Evolutionary conservation across 192 early-diverging fungal species (phyloP), one percentile per base, ranked within the genome.

Genomic region (Backusella tarrabulga): DNA sequence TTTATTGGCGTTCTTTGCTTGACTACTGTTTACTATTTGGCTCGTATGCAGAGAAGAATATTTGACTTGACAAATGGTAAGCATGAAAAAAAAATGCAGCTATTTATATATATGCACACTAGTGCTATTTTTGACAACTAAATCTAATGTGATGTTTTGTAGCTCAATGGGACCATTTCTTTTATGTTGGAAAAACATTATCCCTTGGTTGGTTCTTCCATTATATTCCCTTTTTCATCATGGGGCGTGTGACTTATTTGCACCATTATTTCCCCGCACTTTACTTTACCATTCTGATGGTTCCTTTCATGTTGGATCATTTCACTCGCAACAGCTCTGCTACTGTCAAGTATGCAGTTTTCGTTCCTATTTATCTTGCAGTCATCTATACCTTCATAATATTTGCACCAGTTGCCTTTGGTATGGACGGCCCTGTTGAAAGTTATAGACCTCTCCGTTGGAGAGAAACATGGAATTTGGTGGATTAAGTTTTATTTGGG

Each of bases 261-360:
- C 98, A 99, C 80, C 98, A 98, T 83, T 98, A 98, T 83, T 97
- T 98, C 85, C 97, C 97, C 4, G 95, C 96, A 0, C 79, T 98
- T 40, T 98, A 98, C 83, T 99, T 98, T 86, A 91, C 91, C n/a
- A 91, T 98, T 77, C 87, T 98, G 67, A 85, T 93, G 74, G 85
- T 91, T 21, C 90, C 90, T 17, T 93, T 91, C 77, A 34, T 95
- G 34, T 56, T 95, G 29, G 96, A 99, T 82, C 96, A 97, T 75
- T 74, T 91, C 17, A 77, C 85, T 34, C 68, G 11, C 76, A 77
- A 54, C 44, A 52, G 41, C 54, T 76, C 84, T 19, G 52, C 67
- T 50, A 34, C 12, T 21, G 34, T 36, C 0, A 67, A 72, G 38
- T 32, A 23, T 6, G 83, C 60, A 54, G 54, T 85, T 60, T 90